A percentile compares a stretch with the other conserved stretches of the same genome.
Evolutionary conservation across 345 rosid species (phyloP).

Genomic region (Gynandropsis gynandra): DNA sequence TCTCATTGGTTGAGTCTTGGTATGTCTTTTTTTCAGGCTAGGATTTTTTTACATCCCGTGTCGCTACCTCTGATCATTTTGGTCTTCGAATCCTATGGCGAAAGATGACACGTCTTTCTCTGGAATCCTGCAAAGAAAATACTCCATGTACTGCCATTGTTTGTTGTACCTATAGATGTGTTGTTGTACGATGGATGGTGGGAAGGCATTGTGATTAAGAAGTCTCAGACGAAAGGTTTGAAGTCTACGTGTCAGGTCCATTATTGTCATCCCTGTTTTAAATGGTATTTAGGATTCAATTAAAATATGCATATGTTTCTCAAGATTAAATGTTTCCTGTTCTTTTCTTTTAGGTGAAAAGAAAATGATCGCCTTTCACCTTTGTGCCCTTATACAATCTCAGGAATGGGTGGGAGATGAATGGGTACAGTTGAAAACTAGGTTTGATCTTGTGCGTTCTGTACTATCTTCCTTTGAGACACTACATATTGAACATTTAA

Average conservation of each 20-base stretch:
- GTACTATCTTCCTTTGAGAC: constrained; percentile 19
- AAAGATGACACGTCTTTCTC: constrained; percentile 43
- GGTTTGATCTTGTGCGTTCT: constrained; percentile 37
- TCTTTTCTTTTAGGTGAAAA: constrained; percentile 49
- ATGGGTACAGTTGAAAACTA: constrained; percentile 40
- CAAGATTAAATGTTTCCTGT: constrained; percentile 4
- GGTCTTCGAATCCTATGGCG: constrained; percentile 49
- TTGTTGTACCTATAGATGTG: constrained; percentile 69
- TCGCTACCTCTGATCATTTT: constrained; percentile 44
- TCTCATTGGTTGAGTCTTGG: constrained; percentile 4
- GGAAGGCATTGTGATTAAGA: constrained; percentile 68
- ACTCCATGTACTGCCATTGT: constrained; percentile 19
- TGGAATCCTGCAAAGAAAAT: constrained; percentile 15
- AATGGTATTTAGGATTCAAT: not conserved
- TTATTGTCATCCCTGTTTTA: constrained; percentile 2
- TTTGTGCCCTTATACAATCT: constrained; percentile 45
- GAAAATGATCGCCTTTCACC: constrained; percentile 35
- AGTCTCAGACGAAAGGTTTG: constrained; percentile 43
- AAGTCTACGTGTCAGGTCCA: constrained; percentile 70
- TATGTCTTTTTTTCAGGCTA: constrained; percentile 43
- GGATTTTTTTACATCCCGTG: constrained; percentile 55
- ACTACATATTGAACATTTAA: constrained; percentile 69
- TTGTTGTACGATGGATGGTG: constrained; percentile 88
- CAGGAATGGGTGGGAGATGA: constrained; percentile 59
- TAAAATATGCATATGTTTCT: not conserved